Evolutionary conservation across 2,329 filamentous ascomycete species (phyloP), one percentile per base, ranked within the genome.

Genomic region (Penicillium sp.): DNA sequence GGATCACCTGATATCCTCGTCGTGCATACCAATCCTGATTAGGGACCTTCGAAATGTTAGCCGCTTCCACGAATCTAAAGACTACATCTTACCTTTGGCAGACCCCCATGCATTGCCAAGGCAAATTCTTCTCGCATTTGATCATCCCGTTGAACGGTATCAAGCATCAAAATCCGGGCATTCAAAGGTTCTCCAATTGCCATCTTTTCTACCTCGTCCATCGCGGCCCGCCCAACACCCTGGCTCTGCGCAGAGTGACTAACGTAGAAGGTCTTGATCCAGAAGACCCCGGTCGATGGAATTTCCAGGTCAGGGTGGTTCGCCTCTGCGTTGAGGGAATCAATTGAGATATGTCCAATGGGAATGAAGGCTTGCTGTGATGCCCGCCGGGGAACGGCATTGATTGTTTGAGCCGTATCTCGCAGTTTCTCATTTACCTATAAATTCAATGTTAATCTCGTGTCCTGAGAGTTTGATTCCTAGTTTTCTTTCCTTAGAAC

Each of bases 11-110:
- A 29, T 66, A 66, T 12, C 62, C 63, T 22, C 63, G 57, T 9
- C 62, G 57, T 33, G 33, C 40, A 55, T 66, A 66, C 63, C 62
- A 66, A 9, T 59, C 61, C 44, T 66, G 25, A n/a, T 56, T 64
- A 3, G 52, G 45, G 23, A 55, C 40, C 63, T 65, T 23, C 14
- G 46, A 14, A 50, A 6, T 20, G 12, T 55, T 20, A 59, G 51
- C 45, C 7, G 29, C 11, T 20, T 33, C 41, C 22, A 31, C 37
- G 5, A 23, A 20, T 4, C 6, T 31, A 6, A 5, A 29, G 22
- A 11, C 26, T 9, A 15, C 15, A 25, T 27, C 51, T 33, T 49
- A 65, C 62, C 55, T 62, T 65, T 25, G 60, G 59, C 43, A 60
- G 3, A 15, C 8, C 23, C 11, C 60, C 59, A 22, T 41, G 58